phyloP scores from a whole-genome alignment of 2,329 filamentous ascomycete genomes.

The Fusarium nurragi region DNA sequence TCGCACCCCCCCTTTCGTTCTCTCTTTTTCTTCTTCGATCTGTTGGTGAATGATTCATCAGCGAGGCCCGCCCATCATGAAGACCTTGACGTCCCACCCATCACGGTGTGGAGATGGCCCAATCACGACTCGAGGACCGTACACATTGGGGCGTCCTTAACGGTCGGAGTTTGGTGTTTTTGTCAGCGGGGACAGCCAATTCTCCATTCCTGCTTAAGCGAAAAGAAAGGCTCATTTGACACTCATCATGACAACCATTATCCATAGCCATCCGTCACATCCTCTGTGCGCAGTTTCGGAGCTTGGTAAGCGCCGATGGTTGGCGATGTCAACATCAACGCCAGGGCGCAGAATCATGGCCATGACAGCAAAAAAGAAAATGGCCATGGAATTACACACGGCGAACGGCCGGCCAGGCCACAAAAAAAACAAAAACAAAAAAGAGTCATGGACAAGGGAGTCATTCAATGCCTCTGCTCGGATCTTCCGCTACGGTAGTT shows the following conservation, averaged over 20 bases:
- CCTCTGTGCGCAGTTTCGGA: constrained; percentile 6
- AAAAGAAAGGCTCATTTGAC: constrained; percentile 14
- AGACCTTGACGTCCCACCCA: constrained; percentile 32
- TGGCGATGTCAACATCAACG: constrained; percentile 16
- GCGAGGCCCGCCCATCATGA: constrained; percentile 25
- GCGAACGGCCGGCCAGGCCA: constrained; percentile 13
- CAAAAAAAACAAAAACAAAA: not conserved
- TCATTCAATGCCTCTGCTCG: not conserved
- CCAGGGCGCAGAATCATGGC: constrained; percentile 30
- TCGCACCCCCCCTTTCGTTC: not conserved
- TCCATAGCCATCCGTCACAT: not conserved
- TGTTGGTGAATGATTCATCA: constrained; percentile 39
- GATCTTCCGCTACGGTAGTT: constrained; percentile 27
- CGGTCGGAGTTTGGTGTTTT: constrained; percentile 7
- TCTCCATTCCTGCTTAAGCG: constrained; percentile 6
- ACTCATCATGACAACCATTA: constrained; percentile 8
- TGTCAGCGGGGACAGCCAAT: constrained; percentile 28
- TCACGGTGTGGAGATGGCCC: constrained; percentile 2
- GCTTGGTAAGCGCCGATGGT: constrained; percentile 14
- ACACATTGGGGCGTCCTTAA: constrained; percentile 24
- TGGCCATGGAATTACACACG: constrained; percentile 21
- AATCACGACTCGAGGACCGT: constrained; percentile 16
- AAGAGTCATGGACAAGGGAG: not conserved
- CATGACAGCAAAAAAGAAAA: constrained; percentile 4
- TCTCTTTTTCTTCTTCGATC: constrained; percentile 7